Evolutionary conservation across 106 monocot species (phyloP), one percentile per base, ranked within the genome.

Genomic region (Vanilla planifolia): DNA sequence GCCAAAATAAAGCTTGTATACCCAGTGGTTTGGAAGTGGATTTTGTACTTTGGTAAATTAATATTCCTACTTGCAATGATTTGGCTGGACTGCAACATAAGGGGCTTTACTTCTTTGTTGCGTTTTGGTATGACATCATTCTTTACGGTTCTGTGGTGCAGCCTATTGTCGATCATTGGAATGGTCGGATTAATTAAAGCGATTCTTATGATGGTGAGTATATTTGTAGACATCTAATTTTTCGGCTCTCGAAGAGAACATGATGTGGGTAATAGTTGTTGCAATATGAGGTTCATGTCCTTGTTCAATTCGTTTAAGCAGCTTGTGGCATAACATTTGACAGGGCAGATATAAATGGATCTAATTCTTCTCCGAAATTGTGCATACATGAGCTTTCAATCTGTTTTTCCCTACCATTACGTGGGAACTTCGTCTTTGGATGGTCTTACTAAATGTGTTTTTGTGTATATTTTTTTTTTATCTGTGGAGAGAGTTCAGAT

Each of bases 181-280:
- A 96, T 91, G 84, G 68, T 81, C 77, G 95, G 95, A 61, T 59
- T 96, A 15, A 63, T 75, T 66, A 81, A 90, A 66, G 71, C 84
- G 68, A 63, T 91, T 30, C 46, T 87, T 35, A 16, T 81, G 3
- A 63, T 62, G 86, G 95, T 96, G 35, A 57, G 57, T 19, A 57
- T 57, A 9, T 36, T 30, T 53, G 5, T 57, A 8, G 19, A 15
- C 19, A 17, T 36, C 1, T 57, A 57, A n/a, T n/a, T n/a, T n/a
- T n/a, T n/a, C n/a, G n/a, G n/a, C n/a, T n/a, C n/a, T n/a, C n/a
- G n/a, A n/a, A n/a, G n/a, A n/a, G n/a, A n/a, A n/a, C n/a, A n/a
- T 40, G 40, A 40, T 40, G 1, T 40, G 40, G 14, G 11, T 40
- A 7, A 40, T 9, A 14, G 40, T 40, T 40, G 9, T 37, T 37